Conservation (phyloP, 192 early-diverging fungal species). For the Coemansia sp. region DNA sequence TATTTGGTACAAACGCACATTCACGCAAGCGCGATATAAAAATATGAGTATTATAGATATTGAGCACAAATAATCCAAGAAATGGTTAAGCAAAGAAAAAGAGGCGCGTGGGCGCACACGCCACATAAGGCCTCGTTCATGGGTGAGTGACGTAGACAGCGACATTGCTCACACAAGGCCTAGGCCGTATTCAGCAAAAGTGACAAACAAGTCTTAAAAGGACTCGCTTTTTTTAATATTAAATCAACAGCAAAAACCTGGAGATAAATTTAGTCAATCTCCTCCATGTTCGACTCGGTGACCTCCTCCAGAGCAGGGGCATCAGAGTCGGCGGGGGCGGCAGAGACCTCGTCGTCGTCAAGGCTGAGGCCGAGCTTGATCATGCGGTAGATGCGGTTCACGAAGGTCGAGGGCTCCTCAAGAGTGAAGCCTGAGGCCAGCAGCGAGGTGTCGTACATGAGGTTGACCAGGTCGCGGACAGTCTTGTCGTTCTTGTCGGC, state of each 20-base stretch:
- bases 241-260: neutral
- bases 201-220: neutral
- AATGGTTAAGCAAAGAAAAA: neutral
- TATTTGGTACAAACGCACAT: neutral
- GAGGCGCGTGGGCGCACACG: neutral
- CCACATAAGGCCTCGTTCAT: neutral
- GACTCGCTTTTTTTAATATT: neutral
- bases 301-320: conserved; percentile 58
- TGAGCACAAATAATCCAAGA: neutral
- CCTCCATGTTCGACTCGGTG: conserved; percentile 69
- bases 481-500: conserved; percentile 99
- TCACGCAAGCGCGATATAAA: neutral
- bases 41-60: neutral
- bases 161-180: neutral
- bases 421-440: conserved; percentile 97
- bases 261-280: conserved; percentile 62
- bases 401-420: conserved; percentile 92
- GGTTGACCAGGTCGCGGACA: conserved; percentile 93
- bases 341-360: conserved; percentile 74
- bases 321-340: conserved; percentile 46
- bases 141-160: neutral
- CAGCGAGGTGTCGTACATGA: conserved; percentile 94
- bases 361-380: conserved; percentile 97
- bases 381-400: conserved; percentile 98
- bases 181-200: neutral